A percentile compares a stretch with the other conserved stretches of the same genome.
phyloP scores from a whole-genome alignment of 2,329 filamentous ascomycete genomes.

The Aspergillus ochraceoroseus region DNA sequence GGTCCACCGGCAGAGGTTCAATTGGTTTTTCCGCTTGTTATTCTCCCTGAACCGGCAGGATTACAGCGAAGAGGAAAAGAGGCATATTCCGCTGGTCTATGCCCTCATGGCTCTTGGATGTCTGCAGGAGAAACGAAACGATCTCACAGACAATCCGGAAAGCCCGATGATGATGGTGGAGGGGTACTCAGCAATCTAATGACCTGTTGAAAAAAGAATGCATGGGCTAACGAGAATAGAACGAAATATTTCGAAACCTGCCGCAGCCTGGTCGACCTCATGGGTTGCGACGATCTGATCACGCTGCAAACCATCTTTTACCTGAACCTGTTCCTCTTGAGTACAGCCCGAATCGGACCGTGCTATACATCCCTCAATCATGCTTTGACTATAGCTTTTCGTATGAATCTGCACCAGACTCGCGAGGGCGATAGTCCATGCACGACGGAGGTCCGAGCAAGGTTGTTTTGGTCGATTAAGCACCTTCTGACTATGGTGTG shows the following conservation, averaged over 20 bases:
- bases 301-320: slow-evolving; percentile 15
- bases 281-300: slow-evolving; percentile 10
- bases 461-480: slow-evolving; percentile 12
- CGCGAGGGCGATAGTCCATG: neutral
- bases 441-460: slow-evolving; percentile 1
- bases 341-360: slow-evolving; percentile 4
- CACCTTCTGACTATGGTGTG: slow-evolving; percentile 9
- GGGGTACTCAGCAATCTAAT: slow-evolving; percentile 1
- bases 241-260: slow-evolving; percentile 10
- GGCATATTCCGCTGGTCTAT: slow-evolving; percentile 9
- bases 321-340: slow-evolving; percentile 13
- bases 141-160: neutral
- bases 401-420: slow-evolving; percentile 13
- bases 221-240: neutral
- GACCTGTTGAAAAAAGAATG: too few species aligned
- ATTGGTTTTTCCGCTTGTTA: slow-evolving; percentile 8
- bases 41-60: slow-evolving; percentile 10
- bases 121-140: neutral
- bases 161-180: neutral
- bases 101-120: slow-evolving; percentile 13
- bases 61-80: slow-evolving; percentile 7
- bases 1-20: slow-evolving; percentile 10
- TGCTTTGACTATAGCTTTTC: slow-evolving; percentile 11
- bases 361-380: slow-evolving; percentile 13
- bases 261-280: slow-evolving; percentile 7